Percentiles rank a stretch among this genome's conserved stretches.
Evolutionary conservation across 192 early-diverging fungal species (phyloP).

Genomic region (Chytriomyces confervae): DNA sequence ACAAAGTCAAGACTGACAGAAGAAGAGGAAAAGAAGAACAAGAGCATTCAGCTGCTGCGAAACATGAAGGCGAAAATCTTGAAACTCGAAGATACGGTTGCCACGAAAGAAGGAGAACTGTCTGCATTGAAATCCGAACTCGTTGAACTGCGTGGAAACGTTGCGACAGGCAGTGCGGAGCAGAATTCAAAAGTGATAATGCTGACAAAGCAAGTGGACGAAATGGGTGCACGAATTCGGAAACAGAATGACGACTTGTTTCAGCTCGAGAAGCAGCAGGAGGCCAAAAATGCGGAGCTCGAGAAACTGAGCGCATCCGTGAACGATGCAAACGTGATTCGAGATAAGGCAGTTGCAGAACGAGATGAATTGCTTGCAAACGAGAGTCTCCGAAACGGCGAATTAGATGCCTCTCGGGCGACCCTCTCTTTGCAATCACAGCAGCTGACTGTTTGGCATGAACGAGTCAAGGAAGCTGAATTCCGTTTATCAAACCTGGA

Average conservation of each 20-base stretch:
- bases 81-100: constrained; percentile 56
- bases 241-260: constrained; percentile 40
- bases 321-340: constrained; percentile 37
- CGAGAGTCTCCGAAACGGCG: constrained; percentile 27
- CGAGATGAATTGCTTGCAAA: constrained; percentile 12
- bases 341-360: constrained; percentile 24
- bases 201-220: constrained; percentile 55
- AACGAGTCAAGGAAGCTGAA: constrained; percentile 44
- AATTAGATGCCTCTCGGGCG: constrained; percentile 10
- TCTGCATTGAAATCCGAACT: constrained; percentile 39
- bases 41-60: constrained; percentile 62
- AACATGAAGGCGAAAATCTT: constrained; percentile 59
- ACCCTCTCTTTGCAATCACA: constrained; percentile 36
- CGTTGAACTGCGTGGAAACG: constrained; percentile 18
- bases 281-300: constrained; percentile 12
- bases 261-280: constrained; percentile 36
- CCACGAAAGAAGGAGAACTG: constrained; percentile 41
- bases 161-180: constrained; percentile 39
- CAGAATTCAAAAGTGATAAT: constrained; percentile 46
- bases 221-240: constrained; percentile 47
- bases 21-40: constrained; percentile 65
- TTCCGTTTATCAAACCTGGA: constrained; percentile 54
- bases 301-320: constrained; percentile 1
- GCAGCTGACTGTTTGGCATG: constrained; percentile 37
- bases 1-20: constrained; percentile 42